phyloP scores from a whole-genome alignment of 2,329 filamentous ascomycete genomes.

The Aquanectria penicillioides region DNA sequence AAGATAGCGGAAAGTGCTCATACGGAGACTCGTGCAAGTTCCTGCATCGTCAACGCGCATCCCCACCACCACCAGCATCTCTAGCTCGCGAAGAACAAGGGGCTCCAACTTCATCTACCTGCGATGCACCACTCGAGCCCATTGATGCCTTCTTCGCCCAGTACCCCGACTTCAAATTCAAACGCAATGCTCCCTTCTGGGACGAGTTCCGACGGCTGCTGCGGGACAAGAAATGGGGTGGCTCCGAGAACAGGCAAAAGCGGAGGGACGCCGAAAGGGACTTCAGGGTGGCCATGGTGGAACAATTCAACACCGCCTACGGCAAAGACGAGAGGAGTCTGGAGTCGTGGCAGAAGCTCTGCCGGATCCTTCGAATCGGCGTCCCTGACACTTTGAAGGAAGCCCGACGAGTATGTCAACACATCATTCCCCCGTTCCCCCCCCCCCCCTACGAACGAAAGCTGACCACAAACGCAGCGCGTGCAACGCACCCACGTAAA shows the following conservation, averaged over 20 bases:
- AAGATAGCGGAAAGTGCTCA: background rate
- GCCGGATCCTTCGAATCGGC: conserved; percentile 10
- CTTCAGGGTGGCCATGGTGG: conserved; percentile 15
- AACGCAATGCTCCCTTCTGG: conserved; percentile 4
- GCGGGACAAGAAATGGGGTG: background rate
- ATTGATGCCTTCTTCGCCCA: conserved; percentile 24
- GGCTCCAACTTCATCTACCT: too few species aligned
- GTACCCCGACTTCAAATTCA: conserved; percentile 17
- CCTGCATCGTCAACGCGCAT: background rate
- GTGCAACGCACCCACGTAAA: conserved; percentile 23
- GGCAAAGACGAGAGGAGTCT: conserved; percentile 16
- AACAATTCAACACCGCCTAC: conserved; percentile 22
- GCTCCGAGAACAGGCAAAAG: background rate
- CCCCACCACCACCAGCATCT: background rate
- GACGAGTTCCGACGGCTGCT: conserved; percentile 24
- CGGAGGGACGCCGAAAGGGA: background rate
- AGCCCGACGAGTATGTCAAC: conserved; percentile 10
- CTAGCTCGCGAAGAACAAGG: background rate
- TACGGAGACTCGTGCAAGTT: conserved; percentile 13
- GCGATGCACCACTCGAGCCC: background rate
- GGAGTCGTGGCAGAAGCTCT: conserved; percentile 22
- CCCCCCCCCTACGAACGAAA: accelerated
- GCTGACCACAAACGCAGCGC: background rate
- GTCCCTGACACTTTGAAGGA: conserved; percentile 17
- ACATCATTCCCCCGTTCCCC: background rate